Evolutionary conservation across 108 stramenopile species (phyloP).

Genomic region (Aurantiochytrium sp.): DNA sequence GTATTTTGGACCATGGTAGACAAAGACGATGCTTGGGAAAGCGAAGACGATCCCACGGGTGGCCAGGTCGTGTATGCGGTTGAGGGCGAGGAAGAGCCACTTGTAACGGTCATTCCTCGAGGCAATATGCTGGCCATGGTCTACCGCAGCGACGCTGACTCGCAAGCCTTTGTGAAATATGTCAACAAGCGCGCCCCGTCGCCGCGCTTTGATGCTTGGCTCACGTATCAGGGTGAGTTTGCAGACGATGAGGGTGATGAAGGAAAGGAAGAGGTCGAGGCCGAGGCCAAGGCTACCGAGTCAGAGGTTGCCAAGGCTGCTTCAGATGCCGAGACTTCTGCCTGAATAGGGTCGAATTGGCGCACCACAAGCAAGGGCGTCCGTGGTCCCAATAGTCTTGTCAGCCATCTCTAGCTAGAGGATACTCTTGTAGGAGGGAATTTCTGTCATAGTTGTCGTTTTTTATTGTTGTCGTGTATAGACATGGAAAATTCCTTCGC

Average conservation of each 20-base stretch:
- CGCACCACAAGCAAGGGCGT: too few species aligned
- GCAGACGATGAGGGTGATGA: not conserved
- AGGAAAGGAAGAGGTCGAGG: not conserved
- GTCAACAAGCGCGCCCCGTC: slow-evolving; percentile 8
- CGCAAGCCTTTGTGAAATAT: slow-evolving; percentile 24
- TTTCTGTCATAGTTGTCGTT: too few species aligned
- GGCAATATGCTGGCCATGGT: slow-evolving; percentile 11
- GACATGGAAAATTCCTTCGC: too few species aligned
- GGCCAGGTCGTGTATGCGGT: slow-evolving; percentile 10
- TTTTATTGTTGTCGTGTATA: too few species aligned
- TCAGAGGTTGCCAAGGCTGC: too few species aligned
- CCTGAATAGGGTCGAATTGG: too few species aligned
- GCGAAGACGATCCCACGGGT: not conserved
- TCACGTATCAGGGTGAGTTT: not conserved
- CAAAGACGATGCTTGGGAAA: not conserved
- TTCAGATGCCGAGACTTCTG: too few species aligned
- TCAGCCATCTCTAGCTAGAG: too few species aligned
- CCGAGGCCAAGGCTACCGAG: too few species aligned
- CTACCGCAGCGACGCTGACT: not conserved
- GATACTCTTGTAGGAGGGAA: too few species aligned
- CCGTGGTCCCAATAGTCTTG: too few species aligned
- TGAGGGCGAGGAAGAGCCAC: slow-evolving; percentile 12
- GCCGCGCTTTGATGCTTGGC: not conserved
- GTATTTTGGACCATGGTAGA: not conserved
- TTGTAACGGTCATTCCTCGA: not conserved